These are phyloP conservation scores for Bipolaris sorokiniana DNA, from an alignment of 2,329 filamentous ascomycete species.

Conservation along the genomic window DNA sequence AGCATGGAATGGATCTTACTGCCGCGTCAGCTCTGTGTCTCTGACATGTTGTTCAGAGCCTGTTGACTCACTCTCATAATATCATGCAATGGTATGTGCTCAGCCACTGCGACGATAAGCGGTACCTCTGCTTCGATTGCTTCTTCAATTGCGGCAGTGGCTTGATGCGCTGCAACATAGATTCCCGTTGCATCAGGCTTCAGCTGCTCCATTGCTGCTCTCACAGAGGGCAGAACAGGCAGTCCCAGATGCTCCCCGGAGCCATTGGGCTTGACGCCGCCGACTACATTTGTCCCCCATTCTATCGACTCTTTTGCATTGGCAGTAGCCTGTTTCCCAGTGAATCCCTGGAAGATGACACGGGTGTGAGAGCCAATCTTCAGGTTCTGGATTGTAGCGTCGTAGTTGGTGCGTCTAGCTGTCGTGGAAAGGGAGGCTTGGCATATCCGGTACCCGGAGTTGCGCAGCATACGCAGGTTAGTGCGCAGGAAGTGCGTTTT, in stretches of 20 bases:
- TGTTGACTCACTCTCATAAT: slow-evolving; percentile 66
- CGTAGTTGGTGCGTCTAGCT: slow-evolving; percentile 54
- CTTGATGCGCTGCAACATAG: slow-evolving; percentile 78
- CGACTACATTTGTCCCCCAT: slow-evolving; percentile 82
- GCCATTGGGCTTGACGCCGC: slow-evolving; percentile 75
- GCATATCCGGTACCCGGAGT: slow-evolving; percentile 8
- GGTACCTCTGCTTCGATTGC: slow-evolving; percentile 80
- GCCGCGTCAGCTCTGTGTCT: slow-evolving; percentile 2
- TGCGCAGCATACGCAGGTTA: slow-evolving; percentile 6
- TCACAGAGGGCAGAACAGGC: slow-evolving; percentile 72
- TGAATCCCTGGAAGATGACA: slow-evolving; percentile 75
- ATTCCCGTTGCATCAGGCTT: slow-evolving; percentile 80
- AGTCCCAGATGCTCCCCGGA: slow-evolving; percentile 74
- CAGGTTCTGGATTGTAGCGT: slow-evolving; percentile 68
- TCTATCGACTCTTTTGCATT: slow-evolving; percentile 77
- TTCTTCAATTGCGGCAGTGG: slow-evolving; percentile 75
- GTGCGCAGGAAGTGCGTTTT: slow-evolving; percentile 18
- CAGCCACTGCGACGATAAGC: slow-evolving; percentile 77
- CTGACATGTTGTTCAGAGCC: not conserved
- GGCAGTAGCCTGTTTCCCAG: slow-evolving; percentile 71
- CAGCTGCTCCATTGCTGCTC: slow-evolving; percentile 70
- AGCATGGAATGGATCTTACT: slow-evolving; percentile 72
- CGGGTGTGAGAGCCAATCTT: slow-evolving; percentile 70
- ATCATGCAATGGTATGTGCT: slow-evolving; percentile 80
- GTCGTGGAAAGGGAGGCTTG: slow-evolving; percentile 39